Conservation (phyloP, 2,329 filamentous ascomycete species). For the Cladosporium sp. region DNA sequence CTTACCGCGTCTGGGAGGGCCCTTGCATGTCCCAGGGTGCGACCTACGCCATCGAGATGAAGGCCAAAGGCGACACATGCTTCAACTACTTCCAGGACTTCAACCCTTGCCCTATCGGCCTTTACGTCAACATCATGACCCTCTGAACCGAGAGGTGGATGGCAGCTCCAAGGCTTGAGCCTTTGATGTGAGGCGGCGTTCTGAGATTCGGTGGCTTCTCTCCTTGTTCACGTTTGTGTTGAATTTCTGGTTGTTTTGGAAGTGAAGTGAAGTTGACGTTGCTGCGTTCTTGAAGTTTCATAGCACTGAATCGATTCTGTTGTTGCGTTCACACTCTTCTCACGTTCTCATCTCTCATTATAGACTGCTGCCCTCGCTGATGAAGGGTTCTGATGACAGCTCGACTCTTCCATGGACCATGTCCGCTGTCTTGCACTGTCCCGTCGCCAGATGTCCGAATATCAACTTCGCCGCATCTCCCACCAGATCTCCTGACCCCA, state of each 20-base stretch:
- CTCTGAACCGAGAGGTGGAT: neutral
- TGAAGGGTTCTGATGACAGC: too few relatives aligned
- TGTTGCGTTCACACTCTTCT: neutral
- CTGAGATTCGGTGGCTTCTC: neutral
- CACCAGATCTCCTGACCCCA: too few relatives aligned
- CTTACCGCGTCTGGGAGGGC: slow-evolving; percentile 57
- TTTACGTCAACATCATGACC: slow-evolving; percentile 5
- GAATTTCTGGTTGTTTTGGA: neutral
- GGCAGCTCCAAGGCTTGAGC: slow-evolving; percentile 10
- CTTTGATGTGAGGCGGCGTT: slow-evolving; percentile 2
- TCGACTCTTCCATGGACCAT: too few relatives aligned
- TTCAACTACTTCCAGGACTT: slow-evolving; percentile 67
- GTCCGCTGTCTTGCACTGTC: too few relatives aligned
- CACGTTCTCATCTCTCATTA: too few relatives aligned
- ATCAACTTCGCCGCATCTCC: too few relatives aligned
- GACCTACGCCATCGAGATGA: slow-evolving; percentile 56
- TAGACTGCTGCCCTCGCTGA: too few relatives aligned
- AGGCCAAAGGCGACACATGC: slow-evolving; percentile 51
- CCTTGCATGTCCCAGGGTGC: slow-evolving; percentile 55
- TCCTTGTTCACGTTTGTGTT: neutral
- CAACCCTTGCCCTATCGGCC: slow-evolving; percentile 45
- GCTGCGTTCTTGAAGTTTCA: neutral
- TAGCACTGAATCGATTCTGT: neutral
- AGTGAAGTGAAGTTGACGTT: neutral
- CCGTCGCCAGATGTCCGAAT: too few relatives aligned